Percentiles rank a stretch among this genome's conserved stretches.
These are phyloP conservation scores for Triticum dicoccoides DNA, from an alignment of 176 grass and related monocot species.

Conservation along the genomic window DNA sequence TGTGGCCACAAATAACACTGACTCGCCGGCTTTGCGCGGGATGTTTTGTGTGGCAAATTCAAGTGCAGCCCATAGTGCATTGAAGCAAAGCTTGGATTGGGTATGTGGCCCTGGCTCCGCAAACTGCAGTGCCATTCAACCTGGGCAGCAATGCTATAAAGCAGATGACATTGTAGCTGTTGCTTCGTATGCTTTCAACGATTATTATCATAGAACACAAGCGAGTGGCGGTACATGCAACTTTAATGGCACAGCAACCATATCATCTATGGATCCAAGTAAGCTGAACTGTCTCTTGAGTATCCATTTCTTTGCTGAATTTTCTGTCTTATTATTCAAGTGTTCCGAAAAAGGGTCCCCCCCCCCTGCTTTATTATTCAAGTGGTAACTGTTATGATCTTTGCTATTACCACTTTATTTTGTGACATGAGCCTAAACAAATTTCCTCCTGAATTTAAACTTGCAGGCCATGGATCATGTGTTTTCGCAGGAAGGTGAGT, in stretches of 20 bases:
- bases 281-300: slow-evolving; percentile 40
- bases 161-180: slow-evolving; percentile 74
- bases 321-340: neutral
- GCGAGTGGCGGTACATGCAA: slow-evolving; percentile 88
- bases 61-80: slow-evolving; percentile 48
- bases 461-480: slow-evolving; percentile 87
- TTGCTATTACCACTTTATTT: neutral
- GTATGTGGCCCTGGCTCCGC: slow-evolving; percentile 94
- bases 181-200: slow-evolving; percentile 90
- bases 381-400: neutral
- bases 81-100: slow-evolving; percentile 97
- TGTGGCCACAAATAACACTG: slow-evolving; percentile 34
- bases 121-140: slow-evolving; percentile 92
- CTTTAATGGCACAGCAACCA: slow-evolving; percentile 82
- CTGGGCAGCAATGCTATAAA: slow-evolving; percentile 79
- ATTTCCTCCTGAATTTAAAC: slow-evolving; percentile 6
- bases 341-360: neutral
- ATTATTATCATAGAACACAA: slow-evolving; percentile 97
- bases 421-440: slow-evolving; percentile 13
- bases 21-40: slow-evolving; percentile 60
- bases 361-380: neutral
- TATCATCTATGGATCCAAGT: slow-evolving; percentile 91
- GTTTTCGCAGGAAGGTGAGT: slow-evolving; percentile 92
- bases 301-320: neutral
- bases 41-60: slow-evolving; percentile 91